phyloP scores from a whole-genome alignment of 1,139 yeast species.

The Suhomyces yuchorum region DNA sequence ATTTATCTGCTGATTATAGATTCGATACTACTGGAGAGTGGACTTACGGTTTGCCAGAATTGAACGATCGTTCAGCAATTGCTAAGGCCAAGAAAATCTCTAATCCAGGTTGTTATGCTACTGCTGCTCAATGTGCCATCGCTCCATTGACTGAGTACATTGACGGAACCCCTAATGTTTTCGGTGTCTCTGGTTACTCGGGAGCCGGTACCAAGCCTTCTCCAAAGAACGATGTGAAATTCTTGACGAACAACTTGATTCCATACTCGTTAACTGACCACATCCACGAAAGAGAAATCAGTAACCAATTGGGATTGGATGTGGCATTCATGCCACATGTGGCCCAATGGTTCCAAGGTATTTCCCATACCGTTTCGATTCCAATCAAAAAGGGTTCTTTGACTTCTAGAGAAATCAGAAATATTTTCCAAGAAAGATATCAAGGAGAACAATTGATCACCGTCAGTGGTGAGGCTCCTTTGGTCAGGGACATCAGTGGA shows the following conservation, averaged over 20 bases:
- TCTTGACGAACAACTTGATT: slow-evolving; percentile 77
- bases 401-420: slow-evolving; percentile 79
- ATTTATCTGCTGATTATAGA: slow-evolving; percentile 93
- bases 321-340: slow-evolving; percentile 97
- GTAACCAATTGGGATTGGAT: slow-evolving; percentile 70
- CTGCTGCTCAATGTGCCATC: slow-evolving; percentile 93
- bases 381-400: slow-evolving; percentile 74
- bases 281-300: slow-evolving; percentile 91
- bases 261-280: slow-evolving; percentile 97
- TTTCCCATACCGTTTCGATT: slow-evolving; percentile 85
- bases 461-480: slow-evolving; percentile 86
- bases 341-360: slow-evolving; percentile 99
- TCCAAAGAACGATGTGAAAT: slow-evolving; percentile 83
- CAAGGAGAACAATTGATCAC: slow-evolving; percentile 85
- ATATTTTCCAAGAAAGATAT: slow-evolving; percentile 84
- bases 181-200: slow-evolving; percentile 97
- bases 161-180: slow-evolving; percentile 74
- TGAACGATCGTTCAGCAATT: slow-evolving; percentile 65
- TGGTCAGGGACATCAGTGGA: slow-evolving; percentile 87
- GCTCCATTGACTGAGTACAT: slow-evolving; percentile 73
- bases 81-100: slow-evolving; percentile 81
- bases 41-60: slow-evolving; percentile 91
- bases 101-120: slow-evolving; percentile 98
- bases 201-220: slow-evolving; percentile 99
- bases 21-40: slow-evolving; percentile 86